These are phyloP conservation scores for Syzygium grande DNA, from an alignment of 345 rosid genomes.

Conservation along the genomic window DNA sequence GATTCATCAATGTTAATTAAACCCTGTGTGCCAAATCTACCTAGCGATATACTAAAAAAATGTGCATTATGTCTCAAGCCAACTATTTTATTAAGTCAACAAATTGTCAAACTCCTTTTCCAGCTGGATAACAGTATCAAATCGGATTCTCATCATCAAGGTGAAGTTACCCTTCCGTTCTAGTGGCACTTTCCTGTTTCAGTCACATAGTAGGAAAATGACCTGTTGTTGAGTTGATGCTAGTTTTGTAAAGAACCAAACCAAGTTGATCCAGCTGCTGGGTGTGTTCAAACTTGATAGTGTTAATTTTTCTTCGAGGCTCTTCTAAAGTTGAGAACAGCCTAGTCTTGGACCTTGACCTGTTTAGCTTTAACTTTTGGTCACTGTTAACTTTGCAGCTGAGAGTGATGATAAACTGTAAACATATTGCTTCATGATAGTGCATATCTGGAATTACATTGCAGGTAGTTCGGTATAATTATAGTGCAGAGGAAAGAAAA, in stretches of 20 bases:
- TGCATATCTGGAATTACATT: conserved; percentile 4
- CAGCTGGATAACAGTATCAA: not conserved
- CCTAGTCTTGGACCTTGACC: not conserved
- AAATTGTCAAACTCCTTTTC: not conserved
- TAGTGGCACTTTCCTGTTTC: not conserved
- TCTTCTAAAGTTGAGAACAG: not conserved
- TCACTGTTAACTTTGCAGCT: not conserved
- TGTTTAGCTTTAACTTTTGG: not conserved
- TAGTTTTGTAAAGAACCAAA: not conserved
- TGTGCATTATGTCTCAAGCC: not conserved
- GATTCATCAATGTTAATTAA: not conserved
- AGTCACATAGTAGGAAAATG: not conserved
- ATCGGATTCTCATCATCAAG: not conserved
- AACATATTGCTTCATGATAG: conserved; percentile 4
- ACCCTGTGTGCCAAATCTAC: not conserved
- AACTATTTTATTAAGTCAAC: not conserved
- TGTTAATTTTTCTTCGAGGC: not conserved
- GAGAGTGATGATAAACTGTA: not conserved
- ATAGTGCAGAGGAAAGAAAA: conserved; percentile 87
- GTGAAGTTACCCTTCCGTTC: not conserved
- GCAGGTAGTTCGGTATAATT: conserved; percentile 93
- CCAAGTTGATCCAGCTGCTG: not conserved
- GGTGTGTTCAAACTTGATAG: not conserved
- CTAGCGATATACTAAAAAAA: not conserved
- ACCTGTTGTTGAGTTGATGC: not conserved